These are phyloP conservation scores for Cardiospermum halicacabum DNA, from an alignment of 345 rosid genomes.

Conservation along the genomic window DNA sequence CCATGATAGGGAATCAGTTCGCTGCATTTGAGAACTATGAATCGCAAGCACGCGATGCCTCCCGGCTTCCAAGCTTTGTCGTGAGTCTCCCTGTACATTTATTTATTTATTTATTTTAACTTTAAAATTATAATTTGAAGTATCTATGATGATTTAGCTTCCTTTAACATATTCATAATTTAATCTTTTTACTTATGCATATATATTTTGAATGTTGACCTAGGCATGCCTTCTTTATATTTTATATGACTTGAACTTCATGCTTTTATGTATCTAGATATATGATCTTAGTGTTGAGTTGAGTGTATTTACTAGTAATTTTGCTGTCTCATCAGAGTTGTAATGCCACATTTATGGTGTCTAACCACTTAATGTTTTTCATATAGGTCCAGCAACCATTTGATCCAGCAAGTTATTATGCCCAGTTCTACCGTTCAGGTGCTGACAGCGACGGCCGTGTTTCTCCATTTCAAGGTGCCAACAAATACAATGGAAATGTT, in stretches of 20 bases:
- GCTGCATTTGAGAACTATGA: slow-evolving; percentile 67
- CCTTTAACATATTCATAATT: background rate
- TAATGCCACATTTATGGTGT: slow-evolving; percentile 1
- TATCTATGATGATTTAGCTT: slow-evolving; percentile 10
- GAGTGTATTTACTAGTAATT: background rate
- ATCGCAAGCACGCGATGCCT: slow-evolving; percentile 65
- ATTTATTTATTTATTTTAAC: background rate
- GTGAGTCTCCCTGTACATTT: slow-evolving; percentile 45
- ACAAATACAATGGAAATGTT: slow-evolving; percentile 78
- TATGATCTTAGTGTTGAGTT: background rate
- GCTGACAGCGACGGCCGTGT: slow-evolving; percentile 69
- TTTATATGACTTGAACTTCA: slow-evolving; percentile 2
- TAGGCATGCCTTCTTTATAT: background rate
- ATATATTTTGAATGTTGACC: slow-evolving; percentile 4
- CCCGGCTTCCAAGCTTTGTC: slow-evolving; percentile 72
- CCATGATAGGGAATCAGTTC: slow-evolving; percentile 58
- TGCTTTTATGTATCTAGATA: background rate
- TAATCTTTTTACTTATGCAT: background rate
- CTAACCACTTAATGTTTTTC: slow-evolving; percentile 17
- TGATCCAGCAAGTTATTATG: slow-evolving; percentile 76
- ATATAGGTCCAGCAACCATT: slow-evolving; percentile 68
- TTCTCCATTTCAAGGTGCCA: slow-evolving; percentile 73
- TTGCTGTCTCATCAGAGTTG: background rate
- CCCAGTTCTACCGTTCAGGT: slow-evolving; percentile 70
- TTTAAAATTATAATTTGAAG: too few species aligned